Evolutionary conservation across 2,329 filamentous ascomycete species (phyloP).

Genomic region (Diaporthe eres): DNA sequence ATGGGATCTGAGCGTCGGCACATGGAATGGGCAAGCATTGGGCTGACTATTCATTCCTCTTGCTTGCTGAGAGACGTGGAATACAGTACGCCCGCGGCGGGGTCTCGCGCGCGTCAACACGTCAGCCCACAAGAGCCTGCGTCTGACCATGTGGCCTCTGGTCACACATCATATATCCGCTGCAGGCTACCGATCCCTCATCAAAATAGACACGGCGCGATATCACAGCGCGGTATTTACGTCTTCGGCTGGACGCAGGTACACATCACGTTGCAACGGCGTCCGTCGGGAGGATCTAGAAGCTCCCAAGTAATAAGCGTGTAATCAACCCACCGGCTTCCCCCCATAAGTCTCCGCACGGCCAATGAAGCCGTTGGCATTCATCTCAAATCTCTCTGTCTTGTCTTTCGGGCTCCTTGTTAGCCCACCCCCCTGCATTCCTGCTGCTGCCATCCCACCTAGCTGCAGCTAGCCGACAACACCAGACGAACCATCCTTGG

Average conservation of each 20-base stretch:
- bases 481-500: constrained; percentile 29
- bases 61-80: neutral
- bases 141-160: constrained; percentile 5
- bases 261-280: constrained; percentile 11
- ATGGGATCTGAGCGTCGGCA: neutral
- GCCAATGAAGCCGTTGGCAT: constrained; percentile 17
- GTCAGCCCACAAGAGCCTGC: constrained; percentile 8
- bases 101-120: constrained; percentile 1
- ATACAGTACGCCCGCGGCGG: neutral
- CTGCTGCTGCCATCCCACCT: constrained; percentile 25
- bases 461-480: constrained; percentile 21
- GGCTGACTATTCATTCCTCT: neutral
- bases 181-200: constrained; percentile 20
- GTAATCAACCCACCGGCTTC: constrained; percentile 13
- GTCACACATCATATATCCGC: constrained; percentile 22
- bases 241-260: constrained; percentile 34
- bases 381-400: constrained; percentile 13
- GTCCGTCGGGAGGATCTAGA: neutral
- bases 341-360: constrained; percentile 7
- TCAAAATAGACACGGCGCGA: constrained; percentile 4
- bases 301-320: neutral
- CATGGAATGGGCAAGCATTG: neutral
- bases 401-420: neutral
- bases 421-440: neutral
- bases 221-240: neutral